Evolutionary conservation across 108 stramenopile species (phyloP).

Genomic region (Stephanodiscus minutulus): DNA sequence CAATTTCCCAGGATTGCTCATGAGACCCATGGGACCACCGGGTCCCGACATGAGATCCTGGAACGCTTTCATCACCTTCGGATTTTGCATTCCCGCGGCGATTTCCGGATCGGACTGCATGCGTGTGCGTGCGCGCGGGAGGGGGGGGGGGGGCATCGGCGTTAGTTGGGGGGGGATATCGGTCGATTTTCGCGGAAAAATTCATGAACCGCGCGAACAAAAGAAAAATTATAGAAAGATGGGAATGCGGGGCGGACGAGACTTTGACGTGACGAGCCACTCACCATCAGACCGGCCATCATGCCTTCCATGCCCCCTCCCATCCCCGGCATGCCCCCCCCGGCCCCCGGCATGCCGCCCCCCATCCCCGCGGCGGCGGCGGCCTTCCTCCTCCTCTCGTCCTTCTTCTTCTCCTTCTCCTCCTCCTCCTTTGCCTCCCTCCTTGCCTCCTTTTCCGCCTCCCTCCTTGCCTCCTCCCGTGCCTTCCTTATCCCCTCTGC

Average conservation of each 20-base stretch:
- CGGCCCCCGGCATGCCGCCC: constrained; percentile 27
- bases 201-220: too few relatives aligned
- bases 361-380: constrained; percentile 35
- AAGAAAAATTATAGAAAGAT: too few relatives aligned
- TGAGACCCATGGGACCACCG: constrained; percentile 74
- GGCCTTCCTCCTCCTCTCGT: constrained; percentile 15
- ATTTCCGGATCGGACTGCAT: constrained; percentile 63
- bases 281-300: constrained; percentile 78
- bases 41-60: constrained; percentile 73
- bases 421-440: constrained; percentile 33
- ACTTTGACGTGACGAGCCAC: too few relatives aligned
- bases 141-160: too few relatives aligned
- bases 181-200: too few relatives aligned
- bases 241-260: too few relatives aligned
- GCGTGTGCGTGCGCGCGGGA: background rate
- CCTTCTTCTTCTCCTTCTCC: too few relatives aligned
- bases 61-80: constrained; percentile 84
- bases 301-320: constrained; percentile 60
- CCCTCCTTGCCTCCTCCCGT: constrained; percentile 54
- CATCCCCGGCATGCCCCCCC: constrained; percentile 45
- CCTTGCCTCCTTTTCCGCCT: too few relatives aligned
- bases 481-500: constrained; percentile 83
- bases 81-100: constrained; percentile 81
- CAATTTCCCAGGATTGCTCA: constrained; percentile 81
- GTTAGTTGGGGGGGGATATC: too few relatives aligned